A percentile compares a stretch with the other conserved stretches of the same genome.
These are phyloP conservation scores for Solidago caesia DNA, from an alignment of 129 eudicot species.

Conservation along the genomic window DNA sequence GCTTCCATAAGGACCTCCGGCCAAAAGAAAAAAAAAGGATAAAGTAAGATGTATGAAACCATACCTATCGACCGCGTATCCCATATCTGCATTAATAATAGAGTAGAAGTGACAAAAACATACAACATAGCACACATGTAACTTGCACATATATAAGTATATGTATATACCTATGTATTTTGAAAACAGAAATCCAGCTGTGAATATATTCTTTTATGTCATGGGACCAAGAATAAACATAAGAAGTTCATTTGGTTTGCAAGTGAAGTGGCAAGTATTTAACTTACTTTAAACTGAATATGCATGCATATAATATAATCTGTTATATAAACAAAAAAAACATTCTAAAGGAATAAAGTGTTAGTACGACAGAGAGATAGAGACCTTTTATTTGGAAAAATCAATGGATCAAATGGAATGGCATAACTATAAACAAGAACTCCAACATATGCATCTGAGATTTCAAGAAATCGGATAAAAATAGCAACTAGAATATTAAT, in stretches of 20 bases:
- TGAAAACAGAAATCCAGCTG: slow-evolving; percentile 6
- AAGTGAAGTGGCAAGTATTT: not conserved
- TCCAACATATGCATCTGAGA: slow-evolving; percentile 25
- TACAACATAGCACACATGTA: too few relatives aligned
- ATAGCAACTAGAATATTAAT: not conserved
- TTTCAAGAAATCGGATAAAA: not conserved
- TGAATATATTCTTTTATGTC: not conserved
- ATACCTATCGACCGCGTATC: too few relatives aligned
- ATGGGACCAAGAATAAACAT: not conserved
- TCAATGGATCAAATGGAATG: not conserved
- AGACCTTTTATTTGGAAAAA: not conserved
- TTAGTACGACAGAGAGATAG: not conserved
- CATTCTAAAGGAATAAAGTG: not conserved
- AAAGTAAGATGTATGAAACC: too few relatives aligned
- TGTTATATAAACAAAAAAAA: too few relatives aligned
- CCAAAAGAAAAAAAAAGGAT: too few relatives aligned
- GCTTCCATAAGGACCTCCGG: too few relatives aligned
- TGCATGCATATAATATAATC: too few relatives aligned
- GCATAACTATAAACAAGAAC: slow-evolving; percentile 12
- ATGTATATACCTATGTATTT: not conserved
- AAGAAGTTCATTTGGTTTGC: too few relatives aligned
- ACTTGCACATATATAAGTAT: too few relatives aligned
- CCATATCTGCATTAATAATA: too few relatives aligned
- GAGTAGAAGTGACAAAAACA: too few relatives aligned
- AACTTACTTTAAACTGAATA: not conserved